Conservation (phyloP, 2,329 filamentous ascomycete genomes). For the Alternaria novae-zelandiae region DNA sequence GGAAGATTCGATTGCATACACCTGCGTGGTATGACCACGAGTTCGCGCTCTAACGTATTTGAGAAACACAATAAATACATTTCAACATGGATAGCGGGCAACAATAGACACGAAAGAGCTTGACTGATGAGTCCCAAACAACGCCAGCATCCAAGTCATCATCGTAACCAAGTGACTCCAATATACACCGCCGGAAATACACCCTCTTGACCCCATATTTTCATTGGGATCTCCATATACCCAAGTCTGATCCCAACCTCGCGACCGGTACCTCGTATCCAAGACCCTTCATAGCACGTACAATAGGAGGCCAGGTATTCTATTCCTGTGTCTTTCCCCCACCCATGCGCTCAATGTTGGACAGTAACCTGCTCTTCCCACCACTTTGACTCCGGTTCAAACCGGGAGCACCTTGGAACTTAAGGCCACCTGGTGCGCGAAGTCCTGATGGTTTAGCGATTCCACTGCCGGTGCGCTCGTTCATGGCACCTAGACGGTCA, state of each 20-base stretch:
- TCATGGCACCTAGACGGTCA: constrained; percentile 27
- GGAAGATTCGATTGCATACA: not conserved
- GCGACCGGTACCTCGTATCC: not conserved
- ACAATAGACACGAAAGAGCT: not conserved
- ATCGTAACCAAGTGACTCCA: not conserved
- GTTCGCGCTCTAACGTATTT: not conserved
- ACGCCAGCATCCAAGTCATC: not conserved
- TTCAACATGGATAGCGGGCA: not conserved
- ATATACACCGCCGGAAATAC: not conserved
- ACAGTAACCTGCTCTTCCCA: constrained; percentile 75
- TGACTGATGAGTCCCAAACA: not conserved
- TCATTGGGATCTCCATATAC: not conserved
- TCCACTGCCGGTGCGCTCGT: constrained; percentile 21
- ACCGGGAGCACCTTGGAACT: constrained; percentile 38
- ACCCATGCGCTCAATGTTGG: constrained; percentile 87
- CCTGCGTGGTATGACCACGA: not conserved
- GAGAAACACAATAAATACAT: not conserved
- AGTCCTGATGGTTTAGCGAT: constrained; percentile 62
- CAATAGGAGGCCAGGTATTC: constrained; percentile 7
- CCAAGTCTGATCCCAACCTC: not conserved
- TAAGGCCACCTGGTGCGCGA: constrained; percentile 61
- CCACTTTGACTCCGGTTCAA: constrained; percentile 44
- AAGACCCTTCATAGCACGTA: constrained; percentile 3
- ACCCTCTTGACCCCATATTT: not conserved
- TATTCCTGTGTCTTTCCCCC: constrained; percentile 47